Base-by-base conservation (phyloP, 352 stramenopile genomes). In the Pythium chondricola region DNA sequence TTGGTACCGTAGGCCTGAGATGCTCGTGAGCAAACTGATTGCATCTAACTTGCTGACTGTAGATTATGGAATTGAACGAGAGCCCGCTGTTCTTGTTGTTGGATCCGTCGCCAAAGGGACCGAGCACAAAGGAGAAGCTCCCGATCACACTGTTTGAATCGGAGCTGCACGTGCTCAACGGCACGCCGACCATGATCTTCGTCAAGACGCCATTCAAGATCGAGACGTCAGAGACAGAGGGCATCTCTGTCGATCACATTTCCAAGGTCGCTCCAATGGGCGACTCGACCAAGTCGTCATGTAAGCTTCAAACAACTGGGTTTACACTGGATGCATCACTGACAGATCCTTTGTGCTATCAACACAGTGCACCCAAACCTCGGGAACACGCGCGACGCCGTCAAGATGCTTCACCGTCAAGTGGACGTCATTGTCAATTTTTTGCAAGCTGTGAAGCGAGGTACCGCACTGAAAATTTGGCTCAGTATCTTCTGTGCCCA, bases 31-130 rank as follows among this genome's bases (percentile, higher is more conserved):
- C 6, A n/a, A 4, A 17, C 13, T 38, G n/a, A n/a, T n/a, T n/a
- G n/a, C n/a, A n/a, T n/a, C n/a, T n/a, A n/a, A n/a, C n/a, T n/a
- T 33, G 8, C 8, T 43, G 10, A 29, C 7, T 42, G 3, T 57
- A 93, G 82, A 61, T 93, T 9, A 89, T 90, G 77, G 79, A 91
- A 56, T 93, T 93, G 53, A 93, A 91, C 42, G 82, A 91, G 40
- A 88, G 74, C 29, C 84, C 83, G 40, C 52, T 94, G 33, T 88
- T 90, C 22, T 63, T 95, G 57, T 67, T 94, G 21, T 35, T 93
- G 26, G 72, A 94, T 52, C 66, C 80, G 0, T 65, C 75, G 11
- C 63, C 74, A 14, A 83, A 78, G 47, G 78, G 61, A 0, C 58
- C 70, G 22, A 83, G 65, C 52, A 85, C 64, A 17, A 93, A 93